Evolutionary conservation across 495 filamentous ascomycete genomes (phyloP), one percentile per base, ranked within the genome.

Genomic region (Xylaria flabelliformis): DNA sequence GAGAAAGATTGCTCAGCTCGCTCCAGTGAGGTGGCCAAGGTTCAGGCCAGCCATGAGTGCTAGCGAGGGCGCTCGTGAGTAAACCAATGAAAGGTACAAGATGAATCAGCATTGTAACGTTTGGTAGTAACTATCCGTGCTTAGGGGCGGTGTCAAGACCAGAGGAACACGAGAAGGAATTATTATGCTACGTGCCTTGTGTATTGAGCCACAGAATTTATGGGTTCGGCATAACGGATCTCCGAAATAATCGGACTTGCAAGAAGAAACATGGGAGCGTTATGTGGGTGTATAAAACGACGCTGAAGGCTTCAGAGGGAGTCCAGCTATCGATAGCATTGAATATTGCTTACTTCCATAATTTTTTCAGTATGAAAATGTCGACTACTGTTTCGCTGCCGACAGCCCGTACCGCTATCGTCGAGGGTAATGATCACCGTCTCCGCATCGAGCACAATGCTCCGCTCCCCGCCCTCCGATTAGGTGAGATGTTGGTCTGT

Each of bases 351-450:
- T 48, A 5, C 44, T 17, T 19, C 44, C 44, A 48, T 5, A 48
- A 19, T 4, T 2, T 48, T 19, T 48, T 3, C 13, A 48, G 17
- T 48, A 17, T 19, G 0, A 48, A 48, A 19, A 61, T 61, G 26
- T 39, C 56, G 17, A 32, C 13, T 0, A 32, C 56, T 13, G 56
- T 61, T 32, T 71, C 77, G 1, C 70, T 74, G 19, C 74, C 72
- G 1, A 59, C 34, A 48, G 42, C 50, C 6, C 72, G 67, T 36
- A 48, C 68, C 17, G 74, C 74, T 21, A 64, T 75, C n/a, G 65
- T 75, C 15, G 70, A 72, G 55, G 65, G 72, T 29, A 58, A 32
- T 15, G 61, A 63, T 48, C 65, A 69, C 13, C 32, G 10, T 32
- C 74, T 72, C 19, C 21, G 10, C 8, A 34, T 73, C 4, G 58